phyloP scores from a whole-genome alignment of 768 basidiomycete species.

The Leccinum pellstonianum region DNA sequence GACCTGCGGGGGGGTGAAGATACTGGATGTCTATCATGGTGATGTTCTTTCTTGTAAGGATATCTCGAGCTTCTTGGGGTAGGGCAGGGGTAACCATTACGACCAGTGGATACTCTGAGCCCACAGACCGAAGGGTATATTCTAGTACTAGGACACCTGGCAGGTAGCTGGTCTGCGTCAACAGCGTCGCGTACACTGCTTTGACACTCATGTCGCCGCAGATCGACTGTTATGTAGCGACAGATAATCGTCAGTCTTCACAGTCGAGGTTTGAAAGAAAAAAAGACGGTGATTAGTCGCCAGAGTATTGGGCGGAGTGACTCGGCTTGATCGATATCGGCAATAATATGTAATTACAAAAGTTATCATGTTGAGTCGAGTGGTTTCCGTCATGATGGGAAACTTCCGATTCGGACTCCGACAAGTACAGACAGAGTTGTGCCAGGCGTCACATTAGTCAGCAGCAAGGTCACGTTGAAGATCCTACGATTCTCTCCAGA shows the following conservation, averaged over 20 bases:
- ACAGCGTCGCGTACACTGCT: conserved; percentile 72
- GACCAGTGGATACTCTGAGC: conserved; percentile 69
- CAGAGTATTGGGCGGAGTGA: not conserved
- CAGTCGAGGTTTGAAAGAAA: not conserved
- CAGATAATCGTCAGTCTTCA: not conserved
- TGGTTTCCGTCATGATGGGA: too few species aligned
- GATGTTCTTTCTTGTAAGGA: conserved; percentile 57
- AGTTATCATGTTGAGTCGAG: not conserved
- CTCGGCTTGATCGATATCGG: not conserved
- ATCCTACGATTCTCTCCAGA: too few species aligned
- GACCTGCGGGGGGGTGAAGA: conserved; percentile 50
- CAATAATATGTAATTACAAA: not conserved
- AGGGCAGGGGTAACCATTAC: conserved; percentile 71
- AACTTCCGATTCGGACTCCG: too few species aligned
- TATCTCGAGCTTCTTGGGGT: conserved; percentile 45
- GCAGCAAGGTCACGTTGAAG: too few species aligned
- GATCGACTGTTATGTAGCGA: not conserved
- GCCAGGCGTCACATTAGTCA: too few species aligned
- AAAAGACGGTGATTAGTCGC: not conserved
- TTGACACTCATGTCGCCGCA: conserved; percentile 34
- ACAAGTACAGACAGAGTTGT: too few species aligned
- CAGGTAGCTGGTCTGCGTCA: conserved; percentile 65
- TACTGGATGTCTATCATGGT: conserved; percentile 55
- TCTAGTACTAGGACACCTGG: conserved; percentile 57
- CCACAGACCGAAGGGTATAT: conserved; percentile 48